These are phyloP conservation scores for Colletotrichum zoysiae DNA, from an alignment of 2,329 filamentous ascomycete genomes.

Conservation along the genomic window DNA sequence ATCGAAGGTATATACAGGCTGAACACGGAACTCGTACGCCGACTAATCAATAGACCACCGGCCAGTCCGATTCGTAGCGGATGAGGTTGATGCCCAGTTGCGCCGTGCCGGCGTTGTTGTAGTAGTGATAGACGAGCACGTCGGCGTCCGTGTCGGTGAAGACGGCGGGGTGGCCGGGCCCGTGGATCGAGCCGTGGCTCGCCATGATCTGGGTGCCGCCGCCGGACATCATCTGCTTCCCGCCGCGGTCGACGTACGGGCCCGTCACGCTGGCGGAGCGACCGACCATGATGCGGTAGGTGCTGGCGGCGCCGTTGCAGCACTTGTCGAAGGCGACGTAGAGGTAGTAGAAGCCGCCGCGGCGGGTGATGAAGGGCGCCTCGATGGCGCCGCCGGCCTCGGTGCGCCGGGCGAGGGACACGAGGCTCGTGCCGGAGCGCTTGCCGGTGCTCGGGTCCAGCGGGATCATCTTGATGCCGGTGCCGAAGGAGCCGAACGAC, in stretches of 20 bases:
- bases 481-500: conserved; percentile 51
- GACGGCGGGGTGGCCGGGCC: conserved; percentile 50
- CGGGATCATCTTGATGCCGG: conserved; percentile 49
- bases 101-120: conserved; percentile 45
- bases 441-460: conserved; percentile 47
- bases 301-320: conserved; percentile 48
- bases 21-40: neutral
- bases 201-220: conserved; percentile 50
- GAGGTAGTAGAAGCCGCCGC: conserved; percentile 50
- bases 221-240: conserved; percentile 46
- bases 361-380: conserved; percentile 48
- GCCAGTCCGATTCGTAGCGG: conserved; percentile 48
- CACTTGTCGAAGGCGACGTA: conserved; percentile 51
- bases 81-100: conserved; percentile 50
- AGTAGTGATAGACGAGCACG: conserved; percentile 51
- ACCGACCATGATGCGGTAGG: conserved; percentile 51
- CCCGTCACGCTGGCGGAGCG: conserved; percentile 48
- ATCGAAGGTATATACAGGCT: neutral
- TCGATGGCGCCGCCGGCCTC: conserved; percentile 46
- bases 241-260: conserved; percentile 47
- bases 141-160: conserved; percentile 50
- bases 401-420: conserved; percentile 47
- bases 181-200: conserved; percentile 47
- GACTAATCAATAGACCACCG: conserved; percentile 47
- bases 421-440: conserved; percentile 43